Base-by-base conservation (phyloP, 768 basidiomycete species). In the Hygrophoropsis aurantiaca region DNA sequence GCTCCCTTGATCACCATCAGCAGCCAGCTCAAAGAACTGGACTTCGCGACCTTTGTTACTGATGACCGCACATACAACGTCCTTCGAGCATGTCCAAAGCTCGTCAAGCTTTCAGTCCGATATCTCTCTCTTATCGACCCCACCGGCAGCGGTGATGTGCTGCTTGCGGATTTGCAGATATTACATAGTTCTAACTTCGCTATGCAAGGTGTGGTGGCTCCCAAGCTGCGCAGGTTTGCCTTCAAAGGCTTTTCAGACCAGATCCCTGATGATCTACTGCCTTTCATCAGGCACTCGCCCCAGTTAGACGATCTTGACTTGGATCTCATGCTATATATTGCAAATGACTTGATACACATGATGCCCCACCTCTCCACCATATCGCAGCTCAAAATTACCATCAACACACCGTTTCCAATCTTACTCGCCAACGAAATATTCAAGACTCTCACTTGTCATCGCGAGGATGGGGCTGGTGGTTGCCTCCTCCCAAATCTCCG, bases 61-160 rank as follows among this genome's bases (percentile, higher is more conserved):
- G 30, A 42, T 36, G 40, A 16, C 33, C 42, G 40, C 44, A 18
- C 32, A 43, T 16, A 10, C 10, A 25, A 24, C 33, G 24, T 30
- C 38, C 37, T 40, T 40, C 23, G 32, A 47, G 49, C 51, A 38
- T 48, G 46, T 45, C 27, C 47, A 47, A 16, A 46, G 41, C 36
- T 38, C 39, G 44, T 15, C 18, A 20, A 25, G 15, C 15, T 25
- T 21, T 20, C 11, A 13, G 16, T n/a, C 10, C 5, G 9, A 40
- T 11, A 40, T 39, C 21, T 44, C 27, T 30, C 27, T 7, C 13
- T 6, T 6, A 30, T 13, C 27, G 26, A 40, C 8, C 30, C 45
- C 21, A 38, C 45, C 16, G 26, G 21, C 11, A 27, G 23, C n/a
- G 32, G 24, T 23, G 33, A 3, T 15, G 21, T 30, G 27, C 7